Percentiles rank a stretch among this genome's conserved stretches.
Conservation (phyloP, 2,329 filamentous ascomycete genomes). For the Trichoderma sp. region DNA sequence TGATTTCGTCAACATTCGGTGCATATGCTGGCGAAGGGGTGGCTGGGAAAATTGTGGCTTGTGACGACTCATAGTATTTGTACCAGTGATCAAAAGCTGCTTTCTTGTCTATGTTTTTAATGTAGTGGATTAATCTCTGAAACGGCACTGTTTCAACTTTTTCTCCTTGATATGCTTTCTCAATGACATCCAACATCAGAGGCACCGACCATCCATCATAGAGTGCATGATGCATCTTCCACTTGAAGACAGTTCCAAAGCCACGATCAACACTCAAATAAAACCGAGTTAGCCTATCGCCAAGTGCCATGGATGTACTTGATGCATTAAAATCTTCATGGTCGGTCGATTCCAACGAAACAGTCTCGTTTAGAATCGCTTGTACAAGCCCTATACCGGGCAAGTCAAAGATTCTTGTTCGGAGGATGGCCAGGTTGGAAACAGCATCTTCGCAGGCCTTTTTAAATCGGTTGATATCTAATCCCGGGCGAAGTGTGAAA, state of each 20-base stretch:
- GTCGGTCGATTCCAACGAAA: background rate
- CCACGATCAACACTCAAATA: background rate
- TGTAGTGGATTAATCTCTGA: background rate
- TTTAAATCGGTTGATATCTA: background rate
- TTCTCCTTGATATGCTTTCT: conserved; percentile 29
- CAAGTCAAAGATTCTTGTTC: conserved; percentile 35
- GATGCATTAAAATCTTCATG: background rate
- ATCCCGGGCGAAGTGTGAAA: background rate
- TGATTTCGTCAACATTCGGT: background rate
- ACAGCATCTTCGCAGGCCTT: background rate
- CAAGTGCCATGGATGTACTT: background rate
- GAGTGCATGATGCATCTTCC: background rate
- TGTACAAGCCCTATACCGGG: background rate
- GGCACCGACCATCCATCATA: background rate
- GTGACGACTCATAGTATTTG: background rate
- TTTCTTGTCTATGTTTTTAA: background rate
- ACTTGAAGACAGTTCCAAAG: background rate
- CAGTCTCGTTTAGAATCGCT: background rate
- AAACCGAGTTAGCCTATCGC: background rate
- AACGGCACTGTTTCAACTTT: background rate
- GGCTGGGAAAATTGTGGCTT: background rate
- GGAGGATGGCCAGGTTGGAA: conserved; percentile 49
- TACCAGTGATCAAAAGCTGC: background rate
- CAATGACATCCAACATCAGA: conserved; percentile 33
- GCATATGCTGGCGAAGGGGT: background rate